A percentile compares a stretch with the other conserved stretches of the same genome.
phyloP scores from a whole-genome alignment of 2,329 filamentous ascomycete genomes.

The Cordyceps farinosa region DNA sequence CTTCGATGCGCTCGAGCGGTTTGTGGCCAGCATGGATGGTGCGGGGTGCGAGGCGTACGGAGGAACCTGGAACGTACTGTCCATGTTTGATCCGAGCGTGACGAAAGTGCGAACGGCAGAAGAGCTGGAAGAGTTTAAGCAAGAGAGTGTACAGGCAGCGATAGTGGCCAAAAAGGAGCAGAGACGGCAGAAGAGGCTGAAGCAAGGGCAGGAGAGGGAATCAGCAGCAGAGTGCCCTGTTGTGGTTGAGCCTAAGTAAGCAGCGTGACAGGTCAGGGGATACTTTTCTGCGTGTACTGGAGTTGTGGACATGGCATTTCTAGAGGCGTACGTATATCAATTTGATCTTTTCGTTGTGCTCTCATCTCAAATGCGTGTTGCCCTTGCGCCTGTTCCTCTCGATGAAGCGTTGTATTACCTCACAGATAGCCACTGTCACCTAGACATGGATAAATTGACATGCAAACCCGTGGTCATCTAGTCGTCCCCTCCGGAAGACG shows the following conservation, averaged over 20 bases:
- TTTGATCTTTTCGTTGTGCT: neutral
- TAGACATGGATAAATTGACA: no score
- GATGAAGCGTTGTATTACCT: no score
- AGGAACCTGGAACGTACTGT: neutral
- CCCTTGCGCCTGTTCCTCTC: no score
- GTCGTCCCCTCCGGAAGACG: no score
- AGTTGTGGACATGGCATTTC: neutral
- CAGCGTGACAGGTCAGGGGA: neutral
- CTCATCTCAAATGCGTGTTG: no score
- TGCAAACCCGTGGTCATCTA: no score
- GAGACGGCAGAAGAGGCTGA: neutral
- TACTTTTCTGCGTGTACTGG: neutral
- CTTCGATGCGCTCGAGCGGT: neutral
- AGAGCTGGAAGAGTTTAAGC: neutral
- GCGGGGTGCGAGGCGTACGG: neutral
- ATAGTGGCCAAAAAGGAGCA: neutral
- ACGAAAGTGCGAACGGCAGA: conserved; percentile 5
- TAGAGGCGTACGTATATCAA: neutral
- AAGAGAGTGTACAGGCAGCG: neutral
- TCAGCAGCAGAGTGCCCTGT: neutral
- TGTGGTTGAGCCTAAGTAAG: neutral
- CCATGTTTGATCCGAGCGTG: conserved; percentile 1
- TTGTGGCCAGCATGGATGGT: neutral
- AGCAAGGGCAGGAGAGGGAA: neutral
- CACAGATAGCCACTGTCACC: no score